Evolutionary conservation across 306 rosid species (phyloP).

Genomic region (Vicia sativa): DNA sequence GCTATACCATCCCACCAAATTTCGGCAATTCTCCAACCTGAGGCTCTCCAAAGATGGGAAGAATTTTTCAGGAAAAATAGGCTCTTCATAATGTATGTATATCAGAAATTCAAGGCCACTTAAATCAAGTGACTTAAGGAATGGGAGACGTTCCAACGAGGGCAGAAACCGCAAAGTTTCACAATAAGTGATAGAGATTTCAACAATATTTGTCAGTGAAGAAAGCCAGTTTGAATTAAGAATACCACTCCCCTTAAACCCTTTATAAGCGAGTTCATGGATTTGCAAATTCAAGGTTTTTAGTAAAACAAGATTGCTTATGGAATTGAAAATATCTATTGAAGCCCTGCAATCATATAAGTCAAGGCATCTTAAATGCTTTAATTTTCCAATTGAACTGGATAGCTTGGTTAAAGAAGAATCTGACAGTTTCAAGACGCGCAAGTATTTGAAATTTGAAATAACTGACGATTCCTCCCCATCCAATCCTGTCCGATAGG

Average conservation of each 20-base stretch:
- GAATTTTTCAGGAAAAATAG: background rate
- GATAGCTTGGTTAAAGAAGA: background rate
- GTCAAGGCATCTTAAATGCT: background rate
- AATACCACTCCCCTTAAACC: background rate
- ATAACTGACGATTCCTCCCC: background rate
- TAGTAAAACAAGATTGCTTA: background rate
- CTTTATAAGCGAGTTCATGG: background rate
- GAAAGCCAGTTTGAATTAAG: background rate
- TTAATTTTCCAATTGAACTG: constrained; percentile 7
- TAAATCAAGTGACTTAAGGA: background rate
- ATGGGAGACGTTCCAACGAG: background rate
- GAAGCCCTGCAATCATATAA: background rate
- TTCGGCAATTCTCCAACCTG: fast-evolving
- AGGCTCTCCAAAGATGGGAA: constrained; percentile 34
- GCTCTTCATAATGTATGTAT: background rate
- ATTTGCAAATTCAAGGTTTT: background rate
- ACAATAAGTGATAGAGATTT: background rate
- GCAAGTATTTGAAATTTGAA: constrained; percentile 3
- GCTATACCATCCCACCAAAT: constrained; percentile 36
- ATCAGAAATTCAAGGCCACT: background rate
- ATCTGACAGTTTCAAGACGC: background rate
- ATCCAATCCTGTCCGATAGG: background rate
- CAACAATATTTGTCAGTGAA: background rate
- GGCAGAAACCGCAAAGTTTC: background rate
- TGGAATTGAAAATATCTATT: background rate